Evolutionary conservation across 2,329 filamentous ascomycete species (phyloP).

Genomic region (Berkeleyomyces basicola): DNA sequence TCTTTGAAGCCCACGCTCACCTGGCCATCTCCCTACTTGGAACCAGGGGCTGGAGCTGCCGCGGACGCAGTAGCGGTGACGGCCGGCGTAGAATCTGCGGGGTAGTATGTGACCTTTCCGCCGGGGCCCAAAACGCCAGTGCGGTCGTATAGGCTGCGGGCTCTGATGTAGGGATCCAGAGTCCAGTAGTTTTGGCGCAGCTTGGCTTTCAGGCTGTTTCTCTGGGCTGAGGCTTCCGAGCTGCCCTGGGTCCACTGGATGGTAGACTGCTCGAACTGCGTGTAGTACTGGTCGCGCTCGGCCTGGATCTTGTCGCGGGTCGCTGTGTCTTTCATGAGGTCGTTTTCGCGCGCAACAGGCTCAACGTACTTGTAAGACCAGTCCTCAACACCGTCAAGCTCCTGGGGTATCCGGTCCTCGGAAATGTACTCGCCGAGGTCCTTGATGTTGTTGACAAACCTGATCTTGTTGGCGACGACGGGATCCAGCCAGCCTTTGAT

Average conservation of each 20-base stretch:
- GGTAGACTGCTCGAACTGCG: conserved; percentile 59
- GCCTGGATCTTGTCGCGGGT: conserved; percentile 47
- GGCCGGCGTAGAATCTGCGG: conserved; percentile 16
- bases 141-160: conserved; percentile 72
- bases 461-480: conserved; percentile 82
- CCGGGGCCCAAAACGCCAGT: conserved; percentile 50
- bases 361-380: conserved; percentile 76
- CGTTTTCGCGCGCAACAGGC: conserved; percentile 60
- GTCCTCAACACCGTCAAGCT: conserved; percentile 72
- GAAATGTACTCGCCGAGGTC: conserved; percentile 68
- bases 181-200: conserved; percentile 71
- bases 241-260: conserved; percentile 51
- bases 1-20: neutral
- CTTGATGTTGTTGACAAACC: conserved; percentile 70
- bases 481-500: conserved; percentile 94
- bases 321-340: conserved; percentile 47
- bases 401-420: conserved; percentile 53
- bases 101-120: conserved; percentile 58
- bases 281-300: conserved; percentile 48
- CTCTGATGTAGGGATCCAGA: conserved; percentile 72
- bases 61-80: conserved; percentile 15
- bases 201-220: conserved; percentile 43
- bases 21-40: neutral
- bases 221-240: conserved; percentile 35
- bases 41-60: conserved; percentile 1